These are phyloP conservation scores for Sarcodon aspratus DNA, from an alignment of 768 basidiomycete species.

Conservation along the genomic window DNA sequence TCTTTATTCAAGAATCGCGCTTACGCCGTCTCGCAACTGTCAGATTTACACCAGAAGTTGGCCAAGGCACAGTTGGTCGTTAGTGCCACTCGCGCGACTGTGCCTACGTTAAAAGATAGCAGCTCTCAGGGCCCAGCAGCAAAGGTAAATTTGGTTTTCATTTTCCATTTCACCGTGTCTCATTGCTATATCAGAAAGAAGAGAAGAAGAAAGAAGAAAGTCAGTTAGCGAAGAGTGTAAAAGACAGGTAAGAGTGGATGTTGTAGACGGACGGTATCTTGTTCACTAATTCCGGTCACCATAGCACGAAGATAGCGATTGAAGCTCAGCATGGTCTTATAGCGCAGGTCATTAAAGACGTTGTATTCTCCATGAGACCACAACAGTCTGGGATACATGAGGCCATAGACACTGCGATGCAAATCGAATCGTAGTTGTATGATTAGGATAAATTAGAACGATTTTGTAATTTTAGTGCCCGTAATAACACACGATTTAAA, in stretches of 20 bases:
- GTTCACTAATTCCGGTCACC: background rate
- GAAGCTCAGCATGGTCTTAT: slow-evolving; percentile 94
- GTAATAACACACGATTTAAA: no score
- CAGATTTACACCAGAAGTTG: slow-evolving; percentile 86
- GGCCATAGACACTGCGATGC: background rate
- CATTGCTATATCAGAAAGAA: slow-evolving; percentile 23
- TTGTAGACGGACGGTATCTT: background rate
- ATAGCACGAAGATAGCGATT: slow-evolving; percentile 76
- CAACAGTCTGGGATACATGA: background rate
- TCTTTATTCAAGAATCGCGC: slow-evolving; percentile 65
- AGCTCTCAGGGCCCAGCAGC: slow-evolving; percentile 1
- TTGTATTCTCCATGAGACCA: slow-evolving; percentile 63
- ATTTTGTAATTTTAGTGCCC: background rate
- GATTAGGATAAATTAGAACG: no score
- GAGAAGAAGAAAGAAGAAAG: slow-evolving; percentile 85
- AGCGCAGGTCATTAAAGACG: slow-evolving; percentile 86
- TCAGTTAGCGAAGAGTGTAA: slow-evolving; percentile 78
- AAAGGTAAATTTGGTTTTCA: background rate
- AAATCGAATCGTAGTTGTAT: background rate
- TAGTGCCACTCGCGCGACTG: slow-evolving; percentile 41
- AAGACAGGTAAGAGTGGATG: slow-evolving; percentile 55
- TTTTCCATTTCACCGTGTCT: background rate
- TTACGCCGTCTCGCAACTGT: slow-evolving; percentile 85
- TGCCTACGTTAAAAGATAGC: slow-evolving; percentile 38
- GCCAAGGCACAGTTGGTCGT: slow-evolving; percentile 55